Evolutionary conservation across 1,284 basidiomycete genomes (phyloP), one percentile per base, ranked within the genome.

Genomic region (Austroboletus olivaceoglutinosus): DNA sequence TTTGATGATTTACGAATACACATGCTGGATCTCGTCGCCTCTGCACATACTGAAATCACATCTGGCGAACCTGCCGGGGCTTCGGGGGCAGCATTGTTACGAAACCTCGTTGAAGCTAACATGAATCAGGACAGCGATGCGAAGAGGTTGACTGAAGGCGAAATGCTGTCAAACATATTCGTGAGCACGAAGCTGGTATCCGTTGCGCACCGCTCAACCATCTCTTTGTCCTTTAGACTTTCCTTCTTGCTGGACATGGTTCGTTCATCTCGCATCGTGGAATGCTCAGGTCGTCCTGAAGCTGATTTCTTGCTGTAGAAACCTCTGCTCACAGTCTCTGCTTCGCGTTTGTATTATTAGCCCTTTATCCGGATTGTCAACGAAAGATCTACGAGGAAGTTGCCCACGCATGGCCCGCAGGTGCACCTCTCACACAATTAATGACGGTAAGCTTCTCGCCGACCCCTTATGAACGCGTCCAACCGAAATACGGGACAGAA

Each of bases 71-170:
- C 2, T 16, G 18, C 47, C 3, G 61, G 65, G n/a, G 61, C 64
- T 29, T 69, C 66, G 3, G 64, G 70, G 25, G 64, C 71, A 37
- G 70, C 68, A 11, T 58, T 76, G 25, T 55, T 80, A 37, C 65
- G 65, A 31, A 78, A 75, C 57, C 58, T 78, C 25, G 77, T 77
- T 3, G 70, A 71, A 50, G 75, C 75, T 0, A 79, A 77, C 53
- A 70, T 76, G 70, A 53, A 60, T 1, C 62, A 68, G 34, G 68
- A 69, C 1, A 58, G 59, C 4, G 57, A 62, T 13, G 47, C 58
- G 13, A 68, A 65, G 50, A 56, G 57, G 21, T 51, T 79, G 37
- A 72, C 69, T 4, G 75, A 78, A 30, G 71, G 67, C 19, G 76
- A 78, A 46, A 48, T 78, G 9, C 53, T 77, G 8, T 78, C 76